Evolutionary conservation across 192 early-diverging fungal species (phyloP), one percentile per base, ranked within the genome.

Genomic region (Phlyctochytrium arcticum): DNA sequence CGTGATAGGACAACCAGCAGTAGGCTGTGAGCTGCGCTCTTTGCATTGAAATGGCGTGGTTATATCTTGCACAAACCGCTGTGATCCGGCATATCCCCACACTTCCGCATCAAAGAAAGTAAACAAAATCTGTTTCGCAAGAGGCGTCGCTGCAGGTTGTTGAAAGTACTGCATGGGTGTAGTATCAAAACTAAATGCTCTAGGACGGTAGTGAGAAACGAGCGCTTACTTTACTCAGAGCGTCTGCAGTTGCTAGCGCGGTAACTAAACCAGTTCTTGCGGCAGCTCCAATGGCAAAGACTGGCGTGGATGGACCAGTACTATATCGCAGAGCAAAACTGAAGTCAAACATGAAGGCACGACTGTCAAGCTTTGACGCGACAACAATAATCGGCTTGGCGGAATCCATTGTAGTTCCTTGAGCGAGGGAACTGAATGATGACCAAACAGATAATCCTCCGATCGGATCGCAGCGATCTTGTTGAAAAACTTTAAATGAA

Each of bases 41-140:
- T 70, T 62, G 69, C 91, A 93, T 29, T 60, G 44, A 54, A 87
- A 80, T 4, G 75, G 74, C 4, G 53, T 62, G 6, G 64, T 65
- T 27, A 93, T 83, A 63, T 92, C 90, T 33, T 89, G 49, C 3
- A 91, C 88, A 70, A 93, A 93, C 33, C 90, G 71, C 64, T 89
- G 81, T 3, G 91, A 93, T n/a, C 91, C 91, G 35, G 85, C 78
- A 66, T 82, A 88, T 30, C 82, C 88, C 80, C 85, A 93, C 27
- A 83, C 51, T 68, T 93, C 91, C 12, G 77, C 85, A 21, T 79
- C 76, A 62, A 93, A 93, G 15, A 81, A 68, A 10, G 87, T 90
- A 70, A 88, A 93, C 27, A 93, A 15, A 24, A 93, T 85, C 63
- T 90, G 81, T 53, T 89, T 88, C 36, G 71, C 68, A 48, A 89